phyloP scores from a whole-genome alignment of 306 rosid genomes.

The Styphnolobium japonicum region DNA sequence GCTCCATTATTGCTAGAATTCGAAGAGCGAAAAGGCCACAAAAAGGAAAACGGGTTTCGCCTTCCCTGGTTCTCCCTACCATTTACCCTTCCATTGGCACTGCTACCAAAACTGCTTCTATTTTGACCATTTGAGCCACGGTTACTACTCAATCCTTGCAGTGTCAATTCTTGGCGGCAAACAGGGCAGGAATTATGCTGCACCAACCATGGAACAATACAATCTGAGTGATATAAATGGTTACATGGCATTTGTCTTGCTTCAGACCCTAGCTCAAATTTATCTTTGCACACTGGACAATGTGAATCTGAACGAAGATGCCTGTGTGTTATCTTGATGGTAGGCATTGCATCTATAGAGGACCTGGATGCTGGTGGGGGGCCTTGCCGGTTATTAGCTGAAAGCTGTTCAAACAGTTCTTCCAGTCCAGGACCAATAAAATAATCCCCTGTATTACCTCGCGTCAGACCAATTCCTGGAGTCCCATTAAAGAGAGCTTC shows the following conservation, averaged over 20 bases:
- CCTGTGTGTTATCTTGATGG: slow-evolving; percentile 49
- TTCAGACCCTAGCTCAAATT: slow-evolving; percentile 63
- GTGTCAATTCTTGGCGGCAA: slow-evolving; percentile 74
- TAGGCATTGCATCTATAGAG: slow-evolving; percentile 70
- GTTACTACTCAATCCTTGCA: slow-evolving; percentile 36
- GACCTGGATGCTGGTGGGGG: slow-evolving; percentile 68
- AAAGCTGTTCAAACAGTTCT: slow-evolving; percentile 75
- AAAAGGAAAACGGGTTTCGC: slow-evolving; percentile 47
- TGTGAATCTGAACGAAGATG: slow-evolving; percentile 72
- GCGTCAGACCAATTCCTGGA: slow-evolving; percentile 57
- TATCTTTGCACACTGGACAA: slow-evolving; percentile 72
- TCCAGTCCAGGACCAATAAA: slow-evolving; percentile 79
- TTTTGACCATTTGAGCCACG: slow-evolving; percentile 30
- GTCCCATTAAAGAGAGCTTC: slow-evolving; percentile 67
- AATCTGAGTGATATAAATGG: slow-evolving; percentile 65
- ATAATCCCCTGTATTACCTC: slow-evolving; percentile 66
- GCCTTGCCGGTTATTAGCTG: slow-evolving; percentile 61
- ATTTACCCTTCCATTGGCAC: slow-evolving; percentile 37
- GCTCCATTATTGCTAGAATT: slow-evolving; percentile 43
- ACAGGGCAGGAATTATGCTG: slow-evolving; percentile 81
- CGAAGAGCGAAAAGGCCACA: slow-evolving; percentile 74
- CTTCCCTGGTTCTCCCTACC: slow-evolving; percentile 53
- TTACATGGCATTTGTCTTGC: slow-evolving; percentile 77
- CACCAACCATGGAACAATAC: slow-evolving; percentile 75
- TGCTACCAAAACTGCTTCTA: slow-evolving; percentile 32